A percentile compares a stretch with the other conserved stretches of the same genome.
Evolutionary conservation across 129 eudicot species (phyloP).

Genomic region (Helianthus annuus): DNA sequence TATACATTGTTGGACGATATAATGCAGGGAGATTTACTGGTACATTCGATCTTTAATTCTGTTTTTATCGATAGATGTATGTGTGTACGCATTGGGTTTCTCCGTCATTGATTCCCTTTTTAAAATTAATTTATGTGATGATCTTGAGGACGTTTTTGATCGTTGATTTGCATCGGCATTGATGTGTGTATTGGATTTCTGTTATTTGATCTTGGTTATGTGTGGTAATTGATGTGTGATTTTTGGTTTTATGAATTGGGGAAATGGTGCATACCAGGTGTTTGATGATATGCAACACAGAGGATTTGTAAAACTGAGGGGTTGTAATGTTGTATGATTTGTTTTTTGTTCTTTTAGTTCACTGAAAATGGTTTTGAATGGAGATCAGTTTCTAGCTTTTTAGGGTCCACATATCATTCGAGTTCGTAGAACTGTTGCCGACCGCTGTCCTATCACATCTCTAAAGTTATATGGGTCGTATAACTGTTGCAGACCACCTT

Average conservation of each 20-base stretch:
- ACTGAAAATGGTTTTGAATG: not conserved
- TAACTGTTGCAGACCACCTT: too few relatives aligned
- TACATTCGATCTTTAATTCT: constrained; percentile 25
- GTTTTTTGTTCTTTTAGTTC: not conserved
- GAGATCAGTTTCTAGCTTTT: constrained; percentile 3
- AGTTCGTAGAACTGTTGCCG: too few relatives aligned
- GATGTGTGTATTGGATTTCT: not conserved
- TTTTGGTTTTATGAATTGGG: not conserved
- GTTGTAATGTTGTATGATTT: not conserved
- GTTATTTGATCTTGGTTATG: not conserved
- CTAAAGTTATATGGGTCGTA: too few relatives aligned
- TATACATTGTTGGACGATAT: constrained; percentile 30
- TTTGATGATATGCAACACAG: constrained; percentile 30
- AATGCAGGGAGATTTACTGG: constrained; percentile 28
- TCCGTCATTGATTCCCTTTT: constrained; percentile 11
- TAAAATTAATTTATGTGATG: not conserved
- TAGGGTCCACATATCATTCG: too few relatives aligned
- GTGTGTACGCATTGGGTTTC: constrained; percentile 19
- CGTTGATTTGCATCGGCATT: constrained; percentile 10
- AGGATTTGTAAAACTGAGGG: not conserved
- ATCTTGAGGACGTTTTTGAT: constrained; percentile 14
- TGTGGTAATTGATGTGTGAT: constrained; percentile 17
- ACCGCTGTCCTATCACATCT: too few relatives aligned
- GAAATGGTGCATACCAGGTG: constrained; percentile 34
- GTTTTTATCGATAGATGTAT: constrained; percentile 22